Evolutionary conservation across 2,329 filamentous ascomycete genomes (phyloP), one percentile per base, ranked within the genome.

Genomic region (Cercospora sp.): DNA sequence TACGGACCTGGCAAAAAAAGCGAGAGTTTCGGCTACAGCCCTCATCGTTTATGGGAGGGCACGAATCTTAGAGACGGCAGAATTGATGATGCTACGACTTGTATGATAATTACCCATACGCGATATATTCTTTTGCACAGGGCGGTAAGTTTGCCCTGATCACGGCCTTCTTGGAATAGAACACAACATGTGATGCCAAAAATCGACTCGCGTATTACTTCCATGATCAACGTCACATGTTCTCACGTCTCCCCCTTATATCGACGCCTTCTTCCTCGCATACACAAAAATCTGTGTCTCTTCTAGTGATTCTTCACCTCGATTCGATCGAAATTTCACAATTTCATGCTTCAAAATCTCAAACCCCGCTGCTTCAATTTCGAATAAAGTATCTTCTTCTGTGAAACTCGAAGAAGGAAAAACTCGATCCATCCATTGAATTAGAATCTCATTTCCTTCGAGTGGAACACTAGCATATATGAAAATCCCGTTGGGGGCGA

Each of bases 271-370:
- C 33, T 48, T 55, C 59, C 51, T 66, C 58, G 59, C 48, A 62
- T 66, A 66, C 10, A 60, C 57, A 42, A 53, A 62, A 33, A 53
- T 9, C 26, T 31, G 48, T 58, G 51, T n/a, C 42, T 65, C 63
- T 9, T 60, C 63, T n/a, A 40, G 5, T 9, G 45, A 10, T 26
- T 26, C 40, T 60, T 42, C 36, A n/a, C 36, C 33, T 20, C 33
- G 7, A 36, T 26, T 40, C 20, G 40, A 20, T 23, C 51, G 7
- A 26, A 66, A 62, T 6, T 36, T 40, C 18, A 12, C 36, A 16
- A 61, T 30, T 28, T 66, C 57, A 40, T 26, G 20, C 28, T 66
- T 26, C 30, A 62, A 7, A 8, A 62, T 28, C 36, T 62, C 64
- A 30, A 66, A 66, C 4, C 64, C 64, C 12, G 58, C 64, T 1